Base-by-base conservation (phyloP, 2,329 filamentous ascomycete species). In the Fonsecaea pugnacius region DNA sequence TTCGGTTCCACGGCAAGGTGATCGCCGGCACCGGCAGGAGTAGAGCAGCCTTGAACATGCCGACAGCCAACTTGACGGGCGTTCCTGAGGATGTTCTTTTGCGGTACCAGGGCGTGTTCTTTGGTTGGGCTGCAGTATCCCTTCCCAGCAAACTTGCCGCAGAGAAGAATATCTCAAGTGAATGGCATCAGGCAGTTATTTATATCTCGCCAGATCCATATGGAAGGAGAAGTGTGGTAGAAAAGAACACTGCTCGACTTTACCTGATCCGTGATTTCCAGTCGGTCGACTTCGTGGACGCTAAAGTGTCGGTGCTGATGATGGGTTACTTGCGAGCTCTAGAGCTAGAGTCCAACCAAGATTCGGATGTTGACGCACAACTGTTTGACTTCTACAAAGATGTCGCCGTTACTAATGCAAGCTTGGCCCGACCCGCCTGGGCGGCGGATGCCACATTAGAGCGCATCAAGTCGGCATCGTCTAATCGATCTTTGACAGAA, bases 131-230 rank as follows among this genome's bases (percentile, higher is more conserved):
- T 0, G 75, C 81, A 0, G 70, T 86, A 1, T 57, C 30, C 24
- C 66, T 80, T 1, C 75, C 78, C 0, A 72, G 73, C 0, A 73
- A 76, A 24, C 50, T 60, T 16, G 66, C 66, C 4, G 30, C 43
- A 14, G 76, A 78, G 2, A 72, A 73, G 3, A 57, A 78, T 1
- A 74, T 78, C 0, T 64, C 73, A 3, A 77, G 62, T 16, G 57
- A 80, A 35, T 91, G 88, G 88, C 79, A 83, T 65, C 83, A 87
- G 69, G 80, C 82, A 2, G 77, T 90, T 10, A 80, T 90, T 54
- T 84, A 82, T 0, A 79, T 88, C 18, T 81, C 82, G 0, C 83
- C 85, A 0, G 77, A 82, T 0, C 79, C 81, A 1, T 78, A 83
- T 35, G 76, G 79, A 0, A 70, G 78, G 0, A 78, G 82, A 0